Evolutionary conservation across 257 asterid species (phyloP), one percentile per base, ranked within the genome.

Genomic region (Asclepias syriaca): DNA sequence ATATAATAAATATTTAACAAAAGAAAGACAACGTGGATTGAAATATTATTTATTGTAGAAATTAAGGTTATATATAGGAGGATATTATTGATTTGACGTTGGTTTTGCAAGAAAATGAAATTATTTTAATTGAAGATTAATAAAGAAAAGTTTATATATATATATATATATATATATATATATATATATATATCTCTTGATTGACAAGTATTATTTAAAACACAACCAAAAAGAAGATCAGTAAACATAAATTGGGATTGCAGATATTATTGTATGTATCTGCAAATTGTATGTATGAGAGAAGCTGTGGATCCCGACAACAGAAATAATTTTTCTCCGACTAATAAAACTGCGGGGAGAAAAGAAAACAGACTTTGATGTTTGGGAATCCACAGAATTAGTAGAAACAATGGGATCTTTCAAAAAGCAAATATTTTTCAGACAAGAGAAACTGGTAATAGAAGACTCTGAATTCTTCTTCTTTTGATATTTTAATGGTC

Each of bases 191-290:
- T 24, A 24, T 24, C 0, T 56, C 54, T 70, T 39, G 66, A 69
- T 70, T 21, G 40, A 39, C 22, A 51, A 32, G n/a, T 54, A 69
- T 2, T 50, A 32, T 34, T 51, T 43, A 6, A 43, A 43, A 43
- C 54, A 56, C 34, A 70, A 14, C 37, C 5, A 37, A 12, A 70
- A 50, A 1, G 55, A 50, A 50, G 55, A 15, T 14, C 19, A 19
- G 57, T 50, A 61, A 39, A 74, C 21, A 48, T 13, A 19, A 51
- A 43, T 71, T 56, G 76, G 73, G 76, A 77, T 71, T 57, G 73
- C 51, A 65, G 72, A 71, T 43, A 43, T 43, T 55, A 54, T n/a
- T n/a, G n/a, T n/a, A n/a, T n/a, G n/a, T n/a, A n/a, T n/a, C n/a
- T n/a, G n/a, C n/a, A n/a, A n/a, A n/a, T n/a, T n/a, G 48, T 14